phyloP scores from a whole-genome alignment of 2,329 filamentous ascomycete species.

The Sclerotinia sclerotiorum region DNA sequence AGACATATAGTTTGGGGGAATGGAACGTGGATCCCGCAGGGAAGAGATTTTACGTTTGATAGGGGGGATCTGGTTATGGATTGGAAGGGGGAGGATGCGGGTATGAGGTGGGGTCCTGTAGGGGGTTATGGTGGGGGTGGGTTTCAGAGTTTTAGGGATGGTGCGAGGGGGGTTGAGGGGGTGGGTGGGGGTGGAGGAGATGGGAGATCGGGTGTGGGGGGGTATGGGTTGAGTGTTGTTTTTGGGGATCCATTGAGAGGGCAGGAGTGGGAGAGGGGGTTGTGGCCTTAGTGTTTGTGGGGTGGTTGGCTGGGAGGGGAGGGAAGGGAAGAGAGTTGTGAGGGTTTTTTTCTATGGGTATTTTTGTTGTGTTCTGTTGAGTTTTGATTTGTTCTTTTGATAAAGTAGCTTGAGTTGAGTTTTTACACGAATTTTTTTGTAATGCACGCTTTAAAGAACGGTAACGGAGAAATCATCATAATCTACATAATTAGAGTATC shows the following conservation, averaged over 20 bases:
- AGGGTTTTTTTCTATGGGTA: too few species aligned
- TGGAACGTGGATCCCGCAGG: slow-evolving; percentile 17
- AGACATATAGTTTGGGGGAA: slow-evolving; percentile 22
- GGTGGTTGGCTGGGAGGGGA: too few species aligned
- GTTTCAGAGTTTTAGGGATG: slow-evolving; percentile 24
- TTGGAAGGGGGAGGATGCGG: neutral
- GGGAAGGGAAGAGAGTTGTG: too few species aligned
- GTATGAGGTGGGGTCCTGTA: neutral
- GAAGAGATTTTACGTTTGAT: slow-evolving; percentile 2
- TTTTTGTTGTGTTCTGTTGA: too few species aligned
- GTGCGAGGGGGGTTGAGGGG: neutral
- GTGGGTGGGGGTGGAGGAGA: neutral
- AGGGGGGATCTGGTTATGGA: neutral
- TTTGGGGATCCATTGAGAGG: slow-evolving; percentile 14
- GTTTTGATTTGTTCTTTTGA: too few species aligned
- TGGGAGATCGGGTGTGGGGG: neutral
- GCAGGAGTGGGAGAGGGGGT: slow-evolving; percentile 18
- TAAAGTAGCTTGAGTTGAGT: too few species aligned
- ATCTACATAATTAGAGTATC: too few species aligned
- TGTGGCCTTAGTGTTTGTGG: slow-evolving; percentile 16
- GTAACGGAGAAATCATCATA: too few species aligned
- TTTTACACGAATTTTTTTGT: too few species aligned
- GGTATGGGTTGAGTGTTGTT: slow-evolving; percentile 21
- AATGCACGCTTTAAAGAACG: too few species aligned
- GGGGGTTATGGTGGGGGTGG: slow-evolving; percentile 21